Base-by-base conservation (phyloP, 306 rosid species). In the Dalbergia cultrata region DNA sequence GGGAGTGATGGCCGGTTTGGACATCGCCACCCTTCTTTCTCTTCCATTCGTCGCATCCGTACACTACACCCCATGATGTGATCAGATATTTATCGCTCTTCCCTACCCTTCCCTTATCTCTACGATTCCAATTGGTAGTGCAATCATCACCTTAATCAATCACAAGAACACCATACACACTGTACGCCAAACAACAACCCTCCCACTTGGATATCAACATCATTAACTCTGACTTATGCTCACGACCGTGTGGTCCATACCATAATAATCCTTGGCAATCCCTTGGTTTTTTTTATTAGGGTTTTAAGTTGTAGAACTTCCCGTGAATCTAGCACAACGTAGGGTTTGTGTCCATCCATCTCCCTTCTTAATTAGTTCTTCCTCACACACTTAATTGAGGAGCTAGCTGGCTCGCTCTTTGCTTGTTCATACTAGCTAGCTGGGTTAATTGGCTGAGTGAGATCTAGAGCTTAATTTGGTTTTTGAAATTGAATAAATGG, bases 401-500 rank as follows among this genome's bases (percentile, higher is more conserved):
- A 9, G 49, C 50, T 44, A 44, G 50, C 50, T 37, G 5, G 13
- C 50, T 44, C 9, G 50, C 8, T 44, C 10, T 26, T 26, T 26
- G 3, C 49, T 8, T 43, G 49, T 43, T 43, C 41, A 37, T 37
- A 1, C 41, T 26, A 37, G 41, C 12, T 12, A 37, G 41, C 12
- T 12, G 58, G 18, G 19, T 53, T 53, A 53, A 4, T 34, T 62
- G 33, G 43, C 19, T 61, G 52, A 72, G 52, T 17, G 60, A 54
- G 58, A 52, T 26, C 41, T 37, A 16, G 60, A 11, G 72, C 50
- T 45, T 8, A 21, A 6, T 64, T 62, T 34, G 66, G 5, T 52
- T 52, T 6, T 43, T 43, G 49, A 26, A 9, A 0, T 13, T 35
- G 43, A 63, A 33, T 43, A 68, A 62, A 90, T 88, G 97, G 97